Percentiles rank a stretch among this genome's conserved stretches.
Evolutionary conservation across 352 stramenopile species (phyloP).

Genomic region (Nothophytophthora sp.): DNA sequence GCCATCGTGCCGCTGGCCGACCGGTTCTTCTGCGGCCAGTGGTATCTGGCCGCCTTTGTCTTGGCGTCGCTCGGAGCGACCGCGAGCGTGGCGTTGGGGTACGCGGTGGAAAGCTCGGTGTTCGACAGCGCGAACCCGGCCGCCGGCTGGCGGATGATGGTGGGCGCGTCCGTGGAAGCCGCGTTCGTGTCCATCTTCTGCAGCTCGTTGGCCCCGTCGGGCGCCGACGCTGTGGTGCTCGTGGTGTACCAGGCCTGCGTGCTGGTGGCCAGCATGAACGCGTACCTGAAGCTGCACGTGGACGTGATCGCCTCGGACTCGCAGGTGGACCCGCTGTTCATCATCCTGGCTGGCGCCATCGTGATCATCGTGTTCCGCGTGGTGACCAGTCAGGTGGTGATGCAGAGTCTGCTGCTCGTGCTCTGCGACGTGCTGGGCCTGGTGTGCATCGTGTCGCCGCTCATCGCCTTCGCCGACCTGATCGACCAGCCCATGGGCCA

Average conservation of each 20-base stretch:
- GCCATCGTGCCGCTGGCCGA: slow-evolving; percentile 26
- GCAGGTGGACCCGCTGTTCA: slow-evolving; percentile 48
- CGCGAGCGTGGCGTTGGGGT: slow-evolving; percentile 19
- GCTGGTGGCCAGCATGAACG: slow-evolving; percentile 48
- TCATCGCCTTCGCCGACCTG: slow-evolving; percentile 44
- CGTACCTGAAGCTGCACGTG: slow-evolving; percentile 46
- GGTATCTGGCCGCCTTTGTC: slow-evolving; percentile 28
- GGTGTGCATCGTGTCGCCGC: slow-evolving; percentile 37
- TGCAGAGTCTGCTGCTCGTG: slow-evolving; percentile 46
- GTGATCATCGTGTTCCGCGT: slow-evolving; percentile 45
- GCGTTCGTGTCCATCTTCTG: slow-evolving; percentile 33
- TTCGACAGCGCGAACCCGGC: slow-evolving; percentile 16
- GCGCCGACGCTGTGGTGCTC: slow-evolving; percentile 40
- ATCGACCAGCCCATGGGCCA: slow-evolving; percentile 39
- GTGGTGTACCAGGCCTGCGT: slow-evolving; percentile 48
- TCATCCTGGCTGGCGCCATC: slow-evolving; percentile 41
- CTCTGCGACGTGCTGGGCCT: slow-evolving; percentile 42
- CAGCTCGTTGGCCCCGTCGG: slow-evolving; percentile 37
- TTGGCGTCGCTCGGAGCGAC: slow-evolving; percentile 18
- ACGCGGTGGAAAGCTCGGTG: slow-evolving; percentile 27
- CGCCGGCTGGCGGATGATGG: slow-evolving; percentile 38
- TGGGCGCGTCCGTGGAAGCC: slow-evolving; percentile 27
- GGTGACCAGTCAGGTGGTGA: slow-evolving; percentile 50
- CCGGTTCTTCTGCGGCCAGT: slow-evolving; percentile 29
- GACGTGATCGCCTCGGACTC: slow-evolving; percentile 26